Conservation (phyloP, 768 basidiomycete species). For the Lentinula guzmanii region DNA sequence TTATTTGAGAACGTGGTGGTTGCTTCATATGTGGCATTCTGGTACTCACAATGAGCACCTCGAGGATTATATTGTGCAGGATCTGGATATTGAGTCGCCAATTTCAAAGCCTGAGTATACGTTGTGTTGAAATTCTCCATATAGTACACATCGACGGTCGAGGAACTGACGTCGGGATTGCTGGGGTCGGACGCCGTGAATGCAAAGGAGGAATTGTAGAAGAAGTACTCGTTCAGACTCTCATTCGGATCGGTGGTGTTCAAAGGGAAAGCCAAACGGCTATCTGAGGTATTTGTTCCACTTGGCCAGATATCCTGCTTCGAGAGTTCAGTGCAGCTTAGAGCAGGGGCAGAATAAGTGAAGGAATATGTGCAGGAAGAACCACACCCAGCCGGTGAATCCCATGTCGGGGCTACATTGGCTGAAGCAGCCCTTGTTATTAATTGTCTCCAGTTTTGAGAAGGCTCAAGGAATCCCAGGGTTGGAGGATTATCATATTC, state of each 20-base stretch:
- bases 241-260: not conserved
- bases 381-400: not conserved
- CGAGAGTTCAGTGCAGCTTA: not conserved
- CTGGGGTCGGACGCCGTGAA: not conserved
- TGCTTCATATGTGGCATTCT: constrained; percentile 2
- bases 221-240: not conserved
- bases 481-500: not conserved
- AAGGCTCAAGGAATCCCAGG: not conserved
- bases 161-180: not conserved
- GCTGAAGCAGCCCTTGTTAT: not conserved
- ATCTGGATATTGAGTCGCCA: not conserved
- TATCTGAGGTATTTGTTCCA: not conserved
- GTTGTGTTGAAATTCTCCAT: not conserved
- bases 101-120: not conserved
- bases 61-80: not conserved
- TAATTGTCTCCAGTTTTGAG: not conserved
- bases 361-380: not conserved
- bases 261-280: not conserved
- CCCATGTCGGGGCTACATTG: not conserved
- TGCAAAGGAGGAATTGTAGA: not conserved
- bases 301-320: not conserved
- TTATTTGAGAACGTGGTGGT: not conserved
- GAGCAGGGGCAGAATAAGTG: not conserved
- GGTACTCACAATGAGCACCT: not conserved
- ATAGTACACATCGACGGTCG: not conserved